Conservation (phyloP, 2,329 filamentous ascomycete species). For the Iodosphaeria phyllophila region DNA sequence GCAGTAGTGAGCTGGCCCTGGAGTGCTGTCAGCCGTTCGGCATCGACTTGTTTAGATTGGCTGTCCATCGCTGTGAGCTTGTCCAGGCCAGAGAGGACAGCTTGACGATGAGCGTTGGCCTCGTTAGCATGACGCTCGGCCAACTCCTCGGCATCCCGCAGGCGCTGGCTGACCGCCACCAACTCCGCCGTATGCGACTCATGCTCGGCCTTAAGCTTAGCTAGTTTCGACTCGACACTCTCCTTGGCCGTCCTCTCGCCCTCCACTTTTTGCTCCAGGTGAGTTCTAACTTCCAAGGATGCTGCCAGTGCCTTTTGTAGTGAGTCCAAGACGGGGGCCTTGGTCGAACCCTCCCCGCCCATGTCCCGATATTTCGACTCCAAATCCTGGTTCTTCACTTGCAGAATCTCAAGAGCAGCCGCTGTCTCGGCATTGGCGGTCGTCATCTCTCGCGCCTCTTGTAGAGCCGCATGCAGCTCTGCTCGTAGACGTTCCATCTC, state of each 20-base stretch:
- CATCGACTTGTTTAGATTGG: slow-evolving; percentile 26
- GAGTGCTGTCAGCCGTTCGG: slow-evolving; percentile 53
- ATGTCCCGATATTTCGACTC: slow-evolving; percentile 48
- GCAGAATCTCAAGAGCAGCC: slow-evolving; percentile 54
- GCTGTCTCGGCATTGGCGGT: slow-evolving; percentile 61
- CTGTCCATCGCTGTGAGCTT: slow-evolving; percentile 42
- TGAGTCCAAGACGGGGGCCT: slow-evolving; percentile 45
- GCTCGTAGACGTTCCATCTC: slow-evolving; percentile 75
- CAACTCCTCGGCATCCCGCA: slow-evolving; percentile 75
- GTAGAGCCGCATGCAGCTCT: slow-evolving; percentile 66
- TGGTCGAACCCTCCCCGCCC: slow-evolving; percentile 27
- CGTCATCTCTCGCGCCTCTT: slow-evolving; percentile 61
- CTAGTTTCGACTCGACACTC: slow-evolving; percentile 56
- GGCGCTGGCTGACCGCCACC: slow-evolving; percentile 49
- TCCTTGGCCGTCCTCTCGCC: slow-evolving; percentile 68
- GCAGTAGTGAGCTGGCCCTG: slow-evolving; percentile 65
- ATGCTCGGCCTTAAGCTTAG: slow-evolving; percentile 62
- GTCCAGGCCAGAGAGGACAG: slow-evolving; percentile 66
- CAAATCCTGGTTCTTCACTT: slow-evolving; percentile 71
- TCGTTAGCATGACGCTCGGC: slow-evolving; percentile 77
- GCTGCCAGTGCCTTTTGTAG: slow-evolving; percentile 62
- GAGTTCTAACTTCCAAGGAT: slow-evolving; percentile 55
- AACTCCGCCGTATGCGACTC: slow-evolving; percentile 66
- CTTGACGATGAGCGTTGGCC: slow-evolving; percentile 67
- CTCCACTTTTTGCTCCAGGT: slow-evolving; percentile 65